Conservation (phyloP, 139 green algal species). For the Tetradesmus obliquus region DNA sequence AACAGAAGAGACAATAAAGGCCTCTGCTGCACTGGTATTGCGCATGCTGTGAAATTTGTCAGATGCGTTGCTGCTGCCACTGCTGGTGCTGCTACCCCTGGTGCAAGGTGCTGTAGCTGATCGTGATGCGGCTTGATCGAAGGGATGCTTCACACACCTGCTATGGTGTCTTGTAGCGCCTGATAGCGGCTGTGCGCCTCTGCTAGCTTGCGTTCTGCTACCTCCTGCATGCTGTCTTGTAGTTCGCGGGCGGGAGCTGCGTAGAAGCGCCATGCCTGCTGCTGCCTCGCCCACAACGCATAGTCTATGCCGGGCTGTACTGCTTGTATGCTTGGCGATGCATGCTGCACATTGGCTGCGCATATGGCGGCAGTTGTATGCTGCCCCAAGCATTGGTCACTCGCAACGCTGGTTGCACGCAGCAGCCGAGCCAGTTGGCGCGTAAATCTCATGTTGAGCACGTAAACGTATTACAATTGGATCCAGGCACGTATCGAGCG, state of each 20-base stretch:
- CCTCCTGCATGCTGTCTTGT: conserved; percentile 18
- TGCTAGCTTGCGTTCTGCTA: conserved; percentile 36
- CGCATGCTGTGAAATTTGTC: neutral
- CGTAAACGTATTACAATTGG: neutral
- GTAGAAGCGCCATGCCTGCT: conserved; percentile 11
- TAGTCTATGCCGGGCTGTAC: conserved; percentile 13
- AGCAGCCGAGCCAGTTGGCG: neutral
- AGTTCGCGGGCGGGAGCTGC: conserved; percentile 3
- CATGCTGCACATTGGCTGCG: neutral
- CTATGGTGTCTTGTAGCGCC: neutral
- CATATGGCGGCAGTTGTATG: neutral
- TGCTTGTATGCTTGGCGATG: neutral
- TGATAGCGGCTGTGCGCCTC: conserved; percentile 6
- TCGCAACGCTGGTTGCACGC: neutral
- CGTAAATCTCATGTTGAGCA: neutral
- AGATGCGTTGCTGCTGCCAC: neutral
- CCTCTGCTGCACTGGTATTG: neutral
- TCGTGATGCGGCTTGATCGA: neutral
- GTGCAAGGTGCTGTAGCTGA: neutral
- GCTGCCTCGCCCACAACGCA: conserved; percentile 1
- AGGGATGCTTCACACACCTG: neutral
- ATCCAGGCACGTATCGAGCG: neutral
- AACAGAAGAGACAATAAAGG: no score
- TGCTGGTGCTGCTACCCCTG: neutral
- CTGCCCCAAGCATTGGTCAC: neutral